Evolutionary conservation across 164 flowering plant genomes (phyloP).

Genomic region (Paratinospora sagittata): DNA sequence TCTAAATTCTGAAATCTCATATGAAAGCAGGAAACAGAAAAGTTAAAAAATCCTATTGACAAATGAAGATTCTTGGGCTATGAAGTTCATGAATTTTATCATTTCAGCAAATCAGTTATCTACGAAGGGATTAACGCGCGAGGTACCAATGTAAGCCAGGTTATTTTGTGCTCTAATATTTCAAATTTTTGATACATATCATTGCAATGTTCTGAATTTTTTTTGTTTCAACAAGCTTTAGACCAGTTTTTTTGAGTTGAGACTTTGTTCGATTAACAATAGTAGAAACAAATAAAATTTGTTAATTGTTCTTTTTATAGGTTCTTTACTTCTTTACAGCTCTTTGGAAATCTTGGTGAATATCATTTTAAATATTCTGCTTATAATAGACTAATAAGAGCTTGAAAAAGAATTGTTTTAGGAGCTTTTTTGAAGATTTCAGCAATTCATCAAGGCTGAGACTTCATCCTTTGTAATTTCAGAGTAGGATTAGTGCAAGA

Average conservation of each 20-base stretch:
- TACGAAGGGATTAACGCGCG: slow-evolving; percentile 78
- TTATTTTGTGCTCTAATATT: neutral
- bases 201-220: neutral
- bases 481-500: slow-evolving; percentile 48
- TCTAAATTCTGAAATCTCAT: neutral
- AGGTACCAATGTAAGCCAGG: slow-evolving; percentile 66
- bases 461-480: slow-evolving; percentile 10
- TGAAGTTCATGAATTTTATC: slow-evolving; percentile 59
- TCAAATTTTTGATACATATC: neutral
- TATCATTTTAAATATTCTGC: too few species aligned
- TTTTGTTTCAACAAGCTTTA: neutral
- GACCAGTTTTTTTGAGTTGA: neutral
- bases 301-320: too few species aligned
- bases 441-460: neutral
- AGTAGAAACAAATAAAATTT: neutral
- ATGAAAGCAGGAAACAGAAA: slow-evolving; percentile 45
- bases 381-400: neutral
- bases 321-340: too few species aligned
- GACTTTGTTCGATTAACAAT: neutral
- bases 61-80: slow-evolving; percentile 69
- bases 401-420: neutral
- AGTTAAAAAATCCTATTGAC: slow-evolving; percentile 37
- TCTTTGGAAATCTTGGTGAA: too few species aligned
- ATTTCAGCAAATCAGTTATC: slow-evolving; percentile 51
- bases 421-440: neutral